Base-by-base conservation (phyloP, 2,329 filamentous ascomycete genomes). In the Beauveria sp. region DNA sequence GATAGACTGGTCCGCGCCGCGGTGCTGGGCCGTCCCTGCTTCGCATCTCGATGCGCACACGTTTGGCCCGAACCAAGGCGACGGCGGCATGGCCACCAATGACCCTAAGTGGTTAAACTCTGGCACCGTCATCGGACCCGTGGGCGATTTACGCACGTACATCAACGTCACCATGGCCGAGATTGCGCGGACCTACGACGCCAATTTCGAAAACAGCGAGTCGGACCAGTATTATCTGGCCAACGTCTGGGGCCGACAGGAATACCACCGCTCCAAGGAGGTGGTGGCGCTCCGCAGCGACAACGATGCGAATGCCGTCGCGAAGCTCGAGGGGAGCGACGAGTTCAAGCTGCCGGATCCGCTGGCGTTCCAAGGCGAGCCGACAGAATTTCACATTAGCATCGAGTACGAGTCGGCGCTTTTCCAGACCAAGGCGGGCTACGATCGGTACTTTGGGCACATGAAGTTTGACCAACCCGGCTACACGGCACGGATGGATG, bases 201-300 rank as follows among this genome's bases (percentile, higher is more conserved):
- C 66, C 3, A 56, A 67, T 5, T 73, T 68, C 50, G 63, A 69
- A 18, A 70, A 70, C 40, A 68, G 65, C 57, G 70, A 76, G 62
- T 75, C 75, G 12, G 77, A 79, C 62, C 77, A 79, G 65, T 74
- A 71, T 62, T 79, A 79, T 63, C 67, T 79, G 22, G 67, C 75
- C 34, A 75, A 77, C 48, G 62, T 79, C 14, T 79, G 71, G 68
- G 77, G 70, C 12, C 70, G 72, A n/a, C 75, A 79, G 61, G 75
- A 78, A 63, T 72, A 76, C 40, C 72, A 72, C 59, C 73, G 77
- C 1, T 68, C 71, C n/a, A 63, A 66, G 62, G 65, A 66, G 53
- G 66, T 70, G 56, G 60, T 63, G 37, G 64, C 66, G 0, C 55
- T 64, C 5, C 64, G 70, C 18, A 68, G 67, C 34, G 56, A 64